Percentiles rank a stretch among this genome's conserved stretches.
Conservation (phyloP, 345 rosid genomes). For the Conringia planisiliqua region DNA sequence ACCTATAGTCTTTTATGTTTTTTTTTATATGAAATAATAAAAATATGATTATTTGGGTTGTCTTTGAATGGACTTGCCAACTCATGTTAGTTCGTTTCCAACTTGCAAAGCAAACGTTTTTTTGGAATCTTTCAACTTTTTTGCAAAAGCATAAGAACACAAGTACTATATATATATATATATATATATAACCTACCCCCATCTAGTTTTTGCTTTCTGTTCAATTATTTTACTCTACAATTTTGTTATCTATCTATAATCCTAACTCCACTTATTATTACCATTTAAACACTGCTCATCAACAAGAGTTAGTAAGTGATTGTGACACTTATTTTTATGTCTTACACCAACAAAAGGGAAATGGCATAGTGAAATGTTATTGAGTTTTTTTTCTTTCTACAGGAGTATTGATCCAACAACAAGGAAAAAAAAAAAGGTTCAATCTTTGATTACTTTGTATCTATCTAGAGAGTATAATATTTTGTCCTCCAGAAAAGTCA, state of each 20-base stretch:
- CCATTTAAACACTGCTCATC: background rate
- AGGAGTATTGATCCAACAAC: background rate
- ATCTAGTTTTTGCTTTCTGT: background rate
- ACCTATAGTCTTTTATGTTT: background rate
- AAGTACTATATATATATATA: background rate
- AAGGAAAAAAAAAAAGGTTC: background rate
- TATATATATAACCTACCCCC: background rate
- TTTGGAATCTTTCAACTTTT: constrained; percentile 32
- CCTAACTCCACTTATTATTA: background rate
- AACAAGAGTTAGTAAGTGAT: background rate
- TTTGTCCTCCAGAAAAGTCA: too few species aligned
- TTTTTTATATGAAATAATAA: background rate
- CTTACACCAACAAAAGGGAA: background rate
- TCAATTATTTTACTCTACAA: background rate
- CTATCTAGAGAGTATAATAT: too few species aligned
- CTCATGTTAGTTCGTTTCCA: constrained; percentile 42
- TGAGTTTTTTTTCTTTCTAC: background rate
- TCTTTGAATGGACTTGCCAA: constrained; percentile 38
- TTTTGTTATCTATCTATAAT: background rate
- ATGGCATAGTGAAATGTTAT: background rate
- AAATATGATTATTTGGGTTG: constrained; percentile 16
- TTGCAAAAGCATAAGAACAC: background rate
- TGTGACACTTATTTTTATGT: background rate
- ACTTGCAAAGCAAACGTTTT: constrained; percentile 38
- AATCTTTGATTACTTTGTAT: background rate